Conservation (phyloP, 192 early-diverging fungal genomes). For the Coemansia reversa region DNA sequence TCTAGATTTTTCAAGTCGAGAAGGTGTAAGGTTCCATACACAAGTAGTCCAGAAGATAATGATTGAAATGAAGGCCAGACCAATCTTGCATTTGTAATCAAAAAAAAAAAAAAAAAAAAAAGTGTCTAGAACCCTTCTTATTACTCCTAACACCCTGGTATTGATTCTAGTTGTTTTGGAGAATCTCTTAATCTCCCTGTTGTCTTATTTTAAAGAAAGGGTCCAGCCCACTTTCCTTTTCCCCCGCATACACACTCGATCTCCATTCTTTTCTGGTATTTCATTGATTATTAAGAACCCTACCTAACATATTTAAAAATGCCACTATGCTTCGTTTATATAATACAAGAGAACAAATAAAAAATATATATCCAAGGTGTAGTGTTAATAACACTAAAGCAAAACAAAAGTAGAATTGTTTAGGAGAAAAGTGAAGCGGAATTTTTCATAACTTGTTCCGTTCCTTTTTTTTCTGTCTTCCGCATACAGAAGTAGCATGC, state of each 20-base stretch:
- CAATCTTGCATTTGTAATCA: not conserved
- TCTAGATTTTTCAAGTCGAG: not conserved
- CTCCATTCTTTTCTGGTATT: not conserved
- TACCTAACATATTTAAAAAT: not conserved
- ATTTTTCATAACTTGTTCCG: not conserved
- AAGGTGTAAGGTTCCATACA: not conserved
- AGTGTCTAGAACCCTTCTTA: constrained; percentile 3
- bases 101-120: not conserved
- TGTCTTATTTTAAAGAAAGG: not conserved
- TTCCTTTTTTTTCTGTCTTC: not conserved
- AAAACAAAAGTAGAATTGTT: not conserved
- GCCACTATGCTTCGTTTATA: not conserved
- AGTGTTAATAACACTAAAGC: not conserved
- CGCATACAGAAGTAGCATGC: not conserved
- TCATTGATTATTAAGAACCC: not conserved
- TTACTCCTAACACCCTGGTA: not conserved
- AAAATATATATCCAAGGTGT: not conserved
- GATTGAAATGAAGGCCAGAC: constrained; percentile 2
- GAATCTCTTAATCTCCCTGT: not conserved
- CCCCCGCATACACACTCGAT: not conserved
- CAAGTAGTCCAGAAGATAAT: not conserved
- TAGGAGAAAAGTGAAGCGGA: not conserved
- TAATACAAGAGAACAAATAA: not conserved
- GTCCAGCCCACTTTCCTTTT: not conserved
- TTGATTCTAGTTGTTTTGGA: not conserved